Base-by-base conservation (phyloP, 139 green algal species). In the Chlamydomonas schloesseri region DNA sequence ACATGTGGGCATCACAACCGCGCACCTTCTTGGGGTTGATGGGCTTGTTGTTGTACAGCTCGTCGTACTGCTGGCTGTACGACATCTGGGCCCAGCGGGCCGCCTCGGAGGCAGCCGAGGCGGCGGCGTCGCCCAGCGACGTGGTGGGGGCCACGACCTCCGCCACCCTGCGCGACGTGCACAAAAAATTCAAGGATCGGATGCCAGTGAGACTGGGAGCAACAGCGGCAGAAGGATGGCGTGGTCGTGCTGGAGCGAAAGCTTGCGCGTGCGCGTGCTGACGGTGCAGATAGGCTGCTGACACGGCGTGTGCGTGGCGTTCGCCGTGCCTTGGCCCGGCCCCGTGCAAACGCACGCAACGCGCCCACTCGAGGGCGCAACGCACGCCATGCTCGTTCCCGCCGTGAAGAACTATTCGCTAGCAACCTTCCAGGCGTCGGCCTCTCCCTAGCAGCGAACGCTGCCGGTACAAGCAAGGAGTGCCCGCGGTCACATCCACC, bases 61-160 rank as follows among this genome's bases (percentile, higher is more conserved):
- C 42, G 33, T 98, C 93, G 81, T 98, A 98, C 92, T 98, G 95
- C 79, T 94, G 69, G 91, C 74, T 95, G 91, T 97, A 97, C 3
- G 94, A 97, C 24, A 93, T 77, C 50, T 15, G 0, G 9, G 65
- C 67, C 67, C 65, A 85, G 65, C 29, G 65, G 47, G 20, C n/a
- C 2, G 31, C 47, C 9, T 85, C 79, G 14, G 67, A 13, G 18
- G 17, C 64, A 2, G 37, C 34, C 13, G 57, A 13, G 13, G 24
- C 29, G 18, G 60, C 14, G 5, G 20, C 18, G 28, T 79, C 29
- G 75, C 15, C 21, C 47, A 24, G 15, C 14, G 70, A 57, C 0
- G 79, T 50, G 20, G 78, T 37, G 8, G 79, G 79, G 31, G 24
- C 50, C 4, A 53, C 46, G 3, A 76, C 21, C 67, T 85, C 79